Evolutionary conservation across 352 stramenopile species (phyloP), one percentile per base, ranked within the genome.

Genomic region (Phytophthora syringae): DNA sequence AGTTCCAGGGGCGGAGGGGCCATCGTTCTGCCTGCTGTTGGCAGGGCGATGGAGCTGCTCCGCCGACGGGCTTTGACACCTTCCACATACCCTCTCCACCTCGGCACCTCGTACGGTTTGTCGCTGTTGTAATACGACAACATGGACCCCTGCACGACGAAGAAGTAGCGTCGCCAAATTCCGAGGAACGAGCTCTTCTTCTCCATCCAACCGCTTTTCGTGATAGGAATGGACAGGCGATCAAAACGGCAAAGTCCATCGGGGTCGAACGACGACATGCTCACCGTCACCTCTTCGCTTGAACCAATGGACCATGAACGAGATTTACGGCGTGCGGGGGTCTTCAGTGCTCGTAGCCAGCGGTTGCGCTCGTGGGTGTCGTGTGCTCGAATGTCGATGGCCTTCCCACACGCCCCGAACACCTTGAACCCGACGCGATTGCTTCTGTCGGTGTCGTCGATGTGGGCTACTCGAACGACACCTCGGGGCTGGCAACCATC

Each of bases 41-140:
- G 54, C 16, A 71, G 45, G 1, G 51, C 43, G 0, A 70, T 40
- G 1, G 64, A 60, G 4, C 59, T 54, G 52, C 60, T 69, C 7
- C 55, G 64, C 30, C 65, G 64, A 47, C 69, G 64, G 12, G 60
- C 54, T 40, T 80, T 77, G 2, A 88, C 79, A 24, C 64, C 51
- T 37, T 79, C 65, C 20, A 93, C 74, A 66, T 93, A 93, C 9
- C 80, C 84, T 30, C 84, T 52, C 34, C 82, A 81, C 6, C 77
- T 62, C 7, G 84, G 84, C 49, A 93, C 84, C 9, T 86, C 82
- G 53, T 93, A 89, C n/a, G 84, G 76, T 70, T 86, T 88, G 61
- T 93, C 82, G 27, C 64, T 88, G 15, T 82, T 69, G 61, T 93
- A 91, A 61, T 91, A 93, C 52, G 78, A 85, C 28, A 93, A 36